These are phyloP conservation scores for Paramecium pentaurelia DNA, from an alignment of 73 alveolate genomes.

Conservation along the genomic window DNA sequence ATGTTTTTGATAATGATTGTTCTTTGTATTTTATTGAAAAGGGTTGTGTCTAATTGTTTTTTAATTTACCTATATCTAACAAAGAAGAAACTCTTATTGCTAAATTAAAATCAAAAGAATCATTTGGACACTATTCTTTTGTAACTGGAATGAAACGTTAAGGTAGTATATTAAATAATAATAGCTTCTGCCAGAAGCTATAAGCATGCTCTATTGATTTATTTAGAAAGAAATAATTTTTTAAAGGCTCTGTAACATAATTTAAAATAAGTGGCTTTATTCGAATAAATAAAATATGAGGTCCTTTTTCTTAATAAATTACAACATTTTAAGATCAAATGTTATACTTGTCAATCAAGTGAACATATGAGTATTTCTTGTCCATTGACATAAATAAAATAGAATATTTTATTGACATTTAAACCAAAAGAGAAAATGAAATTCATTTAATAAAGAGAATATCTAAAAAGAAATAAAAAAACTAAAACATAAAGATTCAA, in stretches of 20 bases:
- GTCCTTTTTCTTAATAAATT: background rate
- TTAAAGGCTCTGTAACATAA: background rate
- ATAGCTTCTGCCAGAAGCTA: slow-evolving; percentile 36
- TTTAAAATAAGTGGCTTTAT: background rate
- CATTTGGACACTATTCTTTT: slow-evolving; percentile 50
- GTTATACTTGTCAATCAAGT: background rate
- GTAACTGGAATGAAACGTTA: slow-evolving; percentile 47
- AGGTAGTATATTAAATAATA: background rate
- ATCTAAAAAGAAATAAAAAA: background rate
- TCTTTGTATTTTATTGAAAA: slow-evolving; percentile 37
- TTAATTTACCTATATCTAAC: background rate
- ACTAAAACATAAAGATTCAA: background rate
- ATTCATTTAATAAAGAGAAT: background rate
- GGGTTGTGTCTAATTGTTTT: slow-evolving; percentile 29
- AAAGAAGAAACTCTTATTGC: background rate
- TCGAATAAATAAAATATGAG: slow-evolving; percentile 14
- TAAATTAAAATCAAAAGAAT: slow-evolving; percentile 20
- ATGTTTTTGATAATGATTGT: background rate
- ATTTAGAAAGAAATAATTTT: slow-evolving; percentile 33
- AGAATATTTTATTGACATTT: background rate
- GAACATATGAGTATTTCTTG: slow-evolving; percentile 35
- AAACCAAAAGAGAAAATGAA: background rate
- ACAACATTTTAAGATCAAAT: background rate
- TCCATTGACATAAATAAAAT: background rate
- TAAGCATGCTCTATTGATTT: background rate